Percentiles rank a stretch among this genome's conserved stretches.
phyloP scores from a whole-genome alignment of 768 basidiomycete species.

The Tricholoma sp. region DNA sequence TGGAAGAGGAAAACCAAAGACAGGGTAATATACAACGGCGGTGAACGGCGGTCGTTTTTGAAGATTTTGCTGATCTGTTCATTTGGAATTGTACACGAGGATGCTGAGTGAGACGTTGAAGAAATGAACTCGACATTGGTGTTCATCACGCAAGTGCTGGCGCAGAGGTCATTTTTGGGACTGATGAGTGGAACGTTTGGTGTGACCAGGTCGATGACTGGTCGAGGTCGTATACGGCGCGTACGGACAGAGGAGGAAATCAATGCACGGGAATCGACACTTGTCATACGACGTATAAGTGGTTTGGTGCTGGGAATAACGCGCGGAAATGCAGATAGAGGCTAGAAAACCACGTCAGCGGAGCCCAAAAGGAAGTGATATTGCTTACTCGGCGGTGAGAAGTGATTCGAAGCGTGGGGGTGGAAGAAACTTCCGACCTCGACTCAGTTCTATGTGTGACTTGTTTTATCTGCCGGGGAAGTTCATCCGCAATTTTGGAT shows the following conservation, averaged over 20 bases:
- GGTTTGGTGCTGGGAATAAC: constrained; percentile 8
- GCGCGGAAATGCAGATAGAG: constrained; percentile 6
- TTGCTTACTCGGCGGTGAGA: background rate
- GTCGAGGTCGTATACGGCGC: background rate
- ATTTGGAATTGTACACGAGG: background rate
- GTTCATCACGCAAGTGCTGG: background rate
- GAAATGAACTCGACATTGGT: background rate
- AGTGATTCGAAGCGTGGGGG: background rate
- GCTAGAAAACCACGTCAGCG: background rate
- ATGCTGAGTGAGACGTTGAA: background rate
- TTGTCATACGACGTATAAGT: constrained; percentile 11
- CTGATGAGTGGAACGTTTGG: background rate
- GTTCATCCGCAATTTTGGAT: background rate
- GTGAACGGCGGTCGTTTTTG: background rate
- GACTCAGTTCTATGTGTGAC: background rate
- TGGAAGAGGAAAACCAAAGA: constrained; percentile 5
- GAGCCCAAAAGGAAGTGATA: background rate
- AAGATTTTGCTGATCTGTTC: background rate
- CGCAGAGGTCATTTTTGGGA: background rate
- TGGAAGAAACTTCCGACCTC: background rate
- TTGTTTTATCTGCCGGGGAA: background rate
- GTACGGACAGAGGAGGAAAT: constrained; percentile 4
- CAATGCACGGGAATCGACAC: constrained; percentile 8
- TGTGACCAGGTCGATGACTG: background rate
- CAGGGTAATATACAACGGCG: background rate